phyloP scores from a whole-genome alignment of 1,284 basidiomycete genomes.

The Leccinum fuscescens region DNA sequence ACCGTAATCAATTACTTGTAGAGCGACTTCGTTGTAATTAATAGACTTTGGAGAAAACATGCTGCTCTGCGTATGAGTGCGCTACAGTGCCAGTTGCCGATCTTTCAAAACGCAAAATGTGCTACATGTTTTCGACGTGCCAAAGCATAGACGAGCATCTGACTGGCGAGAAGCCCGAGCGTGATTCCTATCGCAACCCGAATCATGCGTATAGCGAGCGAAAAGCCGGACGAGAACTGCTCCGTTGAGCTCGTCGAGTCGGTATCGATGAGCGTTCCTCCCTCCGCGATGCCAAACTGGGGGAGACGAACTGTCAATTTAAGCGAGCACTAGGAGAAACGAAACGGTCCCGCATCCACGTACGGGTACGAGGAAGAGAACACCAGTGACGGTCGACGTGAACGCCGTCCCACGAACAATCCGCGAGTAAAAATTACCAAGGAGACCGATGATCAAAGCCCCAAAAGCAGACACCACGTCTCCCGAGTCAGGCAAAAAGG shows the following conservation, averaged over 20 bases:
- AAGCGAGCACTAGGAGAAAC: not conserved
- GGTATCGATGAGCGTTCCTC: conserved; percentile 75
- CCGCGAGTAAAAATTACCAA: conserved; percentile 81
- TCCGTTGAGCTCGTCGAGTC: conserved; percentile 53
- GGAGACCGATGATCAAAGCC: conserved; percentile 77
- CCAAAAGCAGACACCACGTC: conserved; percentile 72
- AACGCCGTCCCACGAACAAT: conserved; percentile 79
- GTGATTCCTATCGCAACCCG: conserved; percentile 86
- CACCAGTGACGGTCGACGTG: conserved; percentile 86
- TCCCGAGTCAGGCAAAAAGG: conserved; percentile 48
- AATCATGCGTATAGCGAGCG: conserved; percentile 74
- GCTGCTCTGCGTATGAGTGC: not conserved
- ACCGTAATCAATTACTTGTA: conserved; percentile 34
- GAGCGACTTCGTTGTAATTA: conserved; percentile 30
- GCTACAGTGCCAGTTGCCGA: not conserved
- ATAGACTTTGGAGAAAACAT: conserved; percentile 19
- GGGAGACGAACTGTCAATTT: not conserved
- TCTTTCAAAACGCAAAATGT: conserved; percentile 71
- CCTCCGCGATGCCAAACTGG: conserved; percentile 82
- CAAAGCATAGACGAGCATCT: conserved; percentile 75
- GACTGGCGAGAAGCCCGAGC: conserved; percentile 78
- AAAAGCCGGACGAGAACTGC: conserved; percentile 68
- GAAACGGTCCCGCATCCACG: conserved; percentile 12
- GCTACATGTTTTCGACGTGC: conserved; percentile 71
- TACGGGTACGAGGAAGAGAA: conserved; percentile 81